Evolutionary conservation across 768 basidiomycete species (phyloP).

Genomic region (Russula virescens): DNA sequence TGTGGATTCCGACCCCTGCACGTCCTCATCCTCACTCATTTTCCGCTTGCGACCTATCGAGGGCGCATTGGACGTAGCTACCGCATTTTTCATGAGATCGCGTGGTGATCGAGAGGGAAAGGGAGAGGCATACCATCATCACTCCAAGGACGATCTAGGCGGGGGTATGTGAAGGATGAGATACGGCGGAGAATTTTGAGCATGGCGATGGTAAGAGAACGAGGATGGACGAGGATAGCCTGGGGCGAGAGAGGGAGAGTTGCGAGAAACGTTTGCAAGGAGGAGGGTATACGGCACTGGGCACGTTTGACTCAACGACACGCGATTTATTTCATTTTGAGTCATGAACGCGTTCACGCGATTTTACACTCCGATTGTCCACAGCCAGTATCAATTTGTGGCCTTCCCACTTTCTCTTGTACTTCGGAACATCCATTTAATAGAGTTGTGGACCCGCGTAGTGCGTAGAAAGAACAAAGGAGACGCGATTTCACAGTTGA

Average conservation of each 20-base stretch:
- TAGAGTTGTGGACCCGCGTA: slow-evolving; percentile 2
- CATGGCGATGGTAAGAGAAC: slow-evolving; percentile 36
- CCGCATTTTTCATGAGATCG: slow-evolving; percentile 6
- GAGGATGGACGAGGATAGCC: background rate
- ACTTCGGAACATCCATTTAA: background rate
- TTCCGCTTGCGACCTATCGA: slow-evolving; percentile 63
- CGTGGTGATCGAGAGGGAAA: slow-evolving; percentile 10
- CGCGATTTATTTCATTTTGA: slow-evolving; percentile 1
- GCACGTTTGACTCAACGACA: background rate
- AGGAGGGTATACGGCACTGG: background rate
- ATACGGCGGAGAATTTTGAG: slow-evolving; percentile 68
- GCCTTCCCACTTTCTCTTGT: background rate
- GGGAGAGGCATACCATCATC: slow-evolving; percentile 48
- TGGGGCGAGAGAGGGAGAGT: background rate
- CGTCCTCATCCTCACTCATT: slow-evolving; percentile 36
- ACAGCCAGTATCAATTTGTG: background rate
- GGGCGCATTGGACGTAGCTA: slow-evolving; percentile 73
- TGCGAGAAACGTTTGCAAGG: background rate
- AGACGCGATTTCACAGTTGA: background rate
- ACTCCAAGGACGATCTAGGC: slow-evolving; percentile 70
- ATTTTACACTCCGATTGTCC: slow-evolving; percentile 18
- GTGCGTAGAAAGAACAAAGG: background rate
- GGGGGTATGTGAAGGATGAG: slow-evolving; percentile 61
- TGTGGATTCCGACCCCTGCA: slow-evolving; percentile 24
- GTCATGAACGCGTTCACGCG: slow-evolving; percentile 1